Base-by-base conservation (phyloP, 2,329 filamentous ascomycete species). In the Fusarium mundagurra region DNA sequence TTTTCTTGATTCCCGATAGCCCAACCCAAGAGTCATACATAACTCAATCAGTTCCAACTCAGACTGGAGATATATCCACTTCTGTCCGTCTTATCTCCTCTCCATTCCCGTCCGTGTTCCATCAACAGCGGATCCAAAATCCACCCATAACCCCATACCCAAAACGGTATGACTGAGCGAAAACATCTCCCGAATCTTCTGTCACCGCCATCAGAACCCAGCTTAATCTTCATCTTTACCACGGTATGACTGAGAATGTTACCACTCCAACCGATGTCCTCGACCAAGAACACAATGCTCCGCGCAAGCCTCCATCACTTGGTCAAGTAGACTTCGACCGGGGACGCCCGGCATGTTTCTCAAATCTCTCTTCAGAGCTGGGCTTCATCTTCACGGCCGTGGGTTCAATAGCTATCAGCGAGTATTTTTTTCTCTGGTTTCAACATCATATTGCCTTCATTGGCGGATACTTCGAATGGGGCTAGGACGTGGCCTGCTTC, bases 381-480 rank as follows among this genome's bases (percentile, higher is more conserved):
- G 86, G 87, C 29, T 93, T 93, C 77, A 87, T 90, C 77, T 88
- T 89, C 74, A 89, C 89, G 1, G 84, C 92, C 27, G 82, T 91
- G 18, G 87, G 89, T 70, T 91, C 90, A 51, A 91, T 92, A 83
- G 87, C 92, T 69, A 85, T 92, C 76, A 86, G 88, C 75, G 93
- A 95, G 83, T 95, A 92, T 82, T 93, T 92, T 79, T 88, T 96
- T 58, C n/a, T 93, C 91, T 53, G 94, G 94, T 38, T 96, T 95
- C 80, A 89, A 88, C 67, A 92, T 93, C 73, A 88, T 96, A 33
- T 82, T 95, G 0, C 93, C 94, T 2, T 89, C 89, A 0, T 81
- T 96, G 7, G 85, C 90, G 17, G 79, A 81, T 17, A 86, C 89
- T 3, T 89, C 93, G 0, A 86, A 82, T 78, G 86, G 79, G 47